Conservation (phyloP, 148 eudicot species). For the Chenopodium quinoa region DNA sequence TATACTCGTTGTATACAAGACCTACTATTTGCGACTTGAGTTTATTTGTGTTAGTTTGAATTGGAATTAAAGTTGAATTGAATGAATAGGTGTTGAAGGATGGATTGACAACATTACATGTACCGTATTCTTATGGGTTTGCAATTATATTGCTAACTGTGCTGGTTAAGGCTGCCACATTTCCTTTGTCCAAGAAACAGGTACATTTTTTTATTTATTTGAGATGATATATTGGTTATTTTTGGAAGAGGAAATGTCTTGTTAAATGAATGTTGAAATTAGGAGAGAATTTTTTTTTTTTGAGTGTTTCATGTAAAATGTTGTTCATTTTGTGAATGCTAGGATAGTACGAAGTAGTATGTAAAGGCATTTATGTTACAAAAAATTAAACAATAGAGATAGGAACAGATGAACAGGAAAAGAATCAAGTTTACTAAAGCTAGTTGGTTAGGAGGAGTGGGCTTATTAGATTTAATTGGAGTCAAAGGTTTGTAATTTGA, state of each 20-base stretch:
- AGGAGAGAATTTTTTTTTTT: background rate
- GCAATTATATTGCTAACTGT: conserved; percentile 87
- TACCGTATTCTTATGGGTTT: conserved; percentile 85
- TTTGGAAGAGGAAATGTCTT: background rate
- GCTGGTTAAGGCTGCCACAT: conserved; percentile 63
- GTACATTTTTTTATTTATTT: conserved; percentile 20
- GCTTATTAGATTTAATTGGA: background rate
- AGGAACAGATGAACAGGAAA: too few species aligned
- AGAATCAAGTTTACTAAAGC: background rate
- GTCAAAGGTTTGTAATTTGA: background rate
- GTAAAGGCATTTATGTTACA: background rate
- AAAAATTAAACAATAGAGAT: background rate
- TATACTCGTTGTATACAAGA: too few species aligned
- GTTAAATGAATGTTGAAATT: background rate
- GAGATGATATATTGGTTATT: background rate
- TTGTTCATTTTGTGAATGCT: background rate
- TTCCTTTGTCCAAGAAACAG: conserved; percentile 93
- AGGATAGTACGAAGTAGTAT: background rate
- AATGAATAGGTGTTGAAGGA: conserved; percentile 61
- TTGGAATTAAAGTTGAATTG: background rate
- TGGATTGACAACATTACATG: conserved; percentile 65
- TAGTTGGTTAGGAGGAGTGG: too few species aligned
- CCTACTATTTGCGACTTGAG: too few species aligned
- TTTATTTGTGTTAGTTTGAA: too few species aligned
- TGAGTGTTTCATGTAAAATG: background rate